Base-by-base conservation (phyloP, 2,329 filamentous ascomycete genomes). In the Zymoseptoria brevis region DNA sequence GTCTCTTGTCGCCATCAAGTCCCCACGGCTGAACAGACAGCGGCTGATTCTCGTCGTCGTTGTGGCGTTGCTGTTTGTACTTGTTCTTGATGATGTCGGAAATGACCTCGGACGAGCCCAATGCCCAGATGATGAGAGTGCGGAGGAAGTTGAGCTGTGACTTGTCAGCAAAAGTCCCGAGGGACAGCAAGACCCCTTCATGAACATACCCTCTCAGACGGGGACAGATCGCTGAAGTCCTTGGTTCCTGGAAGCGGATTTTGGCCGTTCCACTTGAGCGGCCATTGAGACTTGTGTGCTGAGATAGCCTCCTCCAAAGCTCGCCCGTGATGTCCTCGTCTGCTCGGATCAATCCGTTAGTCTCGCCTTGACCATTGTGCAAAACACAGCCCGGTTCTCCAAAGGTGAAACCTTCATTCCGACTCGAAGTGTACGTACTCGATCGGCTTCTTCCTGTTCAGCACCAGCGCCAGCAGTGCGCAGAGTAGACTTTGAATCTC, bases 361-460 rank as follows among this genome's bases (percentile, higher is more conserved):
- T 52, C 19, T 24, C 30, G 21, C 41, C 41, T 56, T 50, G 24
- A 8, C 41, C 50, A 9, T 35, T 35, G n/a, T 24, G 52, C 52
- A 22, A 13, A 21, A 16, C 19, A 11, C 45, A 53, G 53, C 24
- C 11, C 35, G n/a, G 8, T 21, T 51, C 19, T 48, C 30, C 35
- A 53, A 6, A n/a, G 19, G 24, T n/a, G 41, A 35, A 35, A 22
- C 4, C 53, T 22, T 16, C 5, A 13, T 45, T n/a, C 54, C 26
- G 48, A 19, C 26, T 21, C n/a, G 24, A 48, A 71, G 64, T 63
- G 62, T 66, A 79, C 90, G 76, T 84, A 97, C 94, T 99, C 96
- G 73, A 97, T 89, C 77, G 96, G 92, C 74, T 99, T 96, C 80
- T 99, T 97, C 75, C 94, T 87, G 75, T 99, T 99, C 70, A 99